These are phyloP conservation scores for Stephania yunnanensis DNA, from an alignment of 164 flowering plant genomes.

Conservation along the genomic window DNA sequence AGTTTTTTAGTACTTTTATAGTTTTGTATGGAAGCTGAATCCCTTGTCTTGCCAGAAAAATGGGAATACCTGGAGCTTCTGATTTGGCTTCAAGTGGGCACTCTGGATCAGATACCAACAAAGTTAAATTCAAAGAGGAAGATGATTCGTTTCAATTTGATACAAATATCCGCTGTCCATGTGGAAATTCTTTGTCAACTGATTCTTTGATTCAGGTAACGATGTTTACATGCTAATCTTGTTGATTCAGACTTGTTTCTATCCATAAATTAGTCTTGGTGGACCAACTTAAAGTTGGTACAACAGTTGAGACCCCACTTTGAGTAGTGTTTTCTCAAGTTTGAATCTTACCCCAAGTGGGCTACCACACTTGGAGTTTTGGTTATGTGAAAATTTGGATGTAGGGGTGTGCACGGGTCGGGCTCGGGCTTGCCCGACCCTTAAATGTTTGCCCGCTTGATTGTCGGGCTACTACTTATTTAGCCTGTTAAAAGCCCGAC, in stretches of 20 bases:
- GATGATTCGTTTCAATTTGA: conserved; percentile 41
- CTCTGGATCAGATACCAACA: conserved; percentile 41
- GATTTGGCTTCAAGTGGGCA: conserved; percentile 77
- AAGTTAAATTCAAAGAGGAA: conserved; percentile 58
- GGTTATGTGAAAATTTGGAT: no score
- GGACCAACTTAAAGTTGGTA: not conserved
- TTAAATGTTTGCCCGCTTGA: no score
- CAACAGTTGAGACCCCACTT: no score
- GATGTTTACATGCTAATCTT: not conserved
- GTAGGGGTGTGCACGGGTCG: no score
- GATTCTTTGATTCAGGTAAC: conserved; percentile 82
- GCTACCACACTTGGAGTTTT: no score
- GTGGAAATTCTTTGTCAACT: conserved; percentile 64
- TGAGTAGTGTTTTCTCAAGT: no score
- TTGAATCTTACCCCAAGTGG: no score
- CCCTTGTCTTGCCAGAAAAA: conserved; percentile 45
- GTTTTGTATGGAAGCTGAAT: not conserved
- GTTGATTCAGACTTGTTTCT: not conserved
- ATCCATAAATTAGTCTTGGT: not conserved
- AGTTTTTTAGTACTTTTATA: not conserved
- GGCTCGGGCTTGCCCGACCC: no score
- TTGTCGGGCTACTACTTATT: no score
- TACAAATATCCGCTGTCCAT: conserved; percentile 70
- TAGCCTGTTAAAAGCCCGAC: no score
- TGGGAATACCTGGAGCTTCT: conserved; percentile 75